Evolutionary conservation across 495 filamentous ascomycete genomes (phyloP), one percentile per base, ranked within the genome.

Genomic region (Sabuloglossum arenarium): DNA sequence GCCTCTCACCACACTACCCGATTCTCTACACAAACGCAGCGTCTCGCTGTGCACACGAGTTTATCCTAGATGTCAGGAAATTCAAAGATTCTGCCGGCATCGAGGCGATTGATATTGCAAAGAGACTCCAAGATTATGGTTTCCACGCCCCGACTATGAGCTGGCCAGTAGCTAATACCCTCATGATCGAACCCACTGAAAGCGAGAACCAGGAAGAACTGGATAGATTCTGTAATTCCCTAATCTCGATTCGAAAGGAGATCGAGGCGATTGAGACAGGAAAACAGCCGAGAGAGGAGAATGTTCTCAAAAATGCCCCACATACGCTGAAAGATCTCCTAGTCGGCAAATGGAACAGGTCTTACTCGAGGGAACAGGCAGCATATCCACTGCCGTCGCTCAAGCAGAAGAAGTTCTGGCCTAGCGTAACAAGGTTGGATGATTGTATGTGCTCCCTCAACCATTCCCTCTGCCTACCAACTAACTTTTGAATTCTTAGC

Each of bases 151-250:
- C 91, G 2, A 98, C 91, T 47, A 97, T 98, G 91, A 87, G 81
- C 64, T 98, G 88, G 88, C 91, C 91, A 6, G 90, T 98, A 1
- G 75, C 88, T 47, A 91, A 91, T 68, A 98, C 91, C 1, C 79
- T 98, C 21, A 98, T 98, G 91, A 94, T 98, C 61, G 91, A 98
- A 73, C 91, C 91, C 31, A 98, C 91, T 0, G 91, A 98, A 71
- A 88, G 82, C 19, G 91, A 98, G 71, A 86, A 79, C 67, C 85
- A 93, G 66, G 85, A 84, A 59, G 91, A 98, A 71, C 77, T 98
- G 1, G 93, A 97, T 68, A 82, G 91, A 6, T 98, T 96, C 74
- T 87, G 88, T 59, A 83, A 96, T 58, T 88, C 93, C 1, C 73
- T 98, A 27, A 88, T 98, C 61, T 79, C 78, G 56, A 97, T 98